Base-by-base conservation (phyloP, 176 grass and related monocot genomes). In the Musa beccarii region DNA sequence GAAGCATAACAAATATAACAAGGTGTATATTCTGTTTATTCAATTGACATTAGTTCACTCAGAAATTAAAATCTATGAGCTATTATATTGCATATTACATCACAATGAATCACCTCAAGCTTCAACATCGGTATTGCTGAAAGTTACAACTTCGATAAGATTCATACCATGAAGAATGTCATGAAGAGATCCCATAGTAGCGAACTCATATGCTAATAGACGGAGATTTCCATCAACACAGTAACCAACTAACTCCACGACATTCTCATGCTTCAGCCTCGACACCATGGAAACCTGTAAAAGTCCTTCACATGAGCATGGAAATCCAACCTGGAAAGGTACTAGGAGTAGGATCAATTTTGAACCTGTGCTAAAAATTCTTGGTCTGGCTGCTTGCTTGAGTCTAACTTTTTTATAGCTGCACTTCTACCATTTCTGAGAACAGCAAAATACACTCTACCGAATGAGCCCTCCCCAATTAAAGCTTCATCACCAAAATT, bases 321-420 rank as follows among this genome's bases (percentile, higher is more conserved):
- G 57, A 57, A 26, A 71, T 74, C 12, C 52, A 76, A 49, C 52
- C 53, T 69, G n/a, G 17, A 3, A 74, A 20, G 56, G 14, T 51
- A 24, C 8, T 25, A 16, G 26, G 34, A 66, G 72, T 34, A 88
- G 66, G n/a, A 43, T 72, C 13, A 54, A 75, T 77, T 78, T 1
- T 75, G 14, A 57, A 95, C 87, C 85, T 95, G 91, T 7, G 85
- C 83, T 49, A 88, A 72, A 70, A 90, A 84, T 82, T 95, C 91
- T 86, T 95, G 88, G 23, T 95, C 91, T n/a, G 91, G 88, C 75
- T 95, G 91, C 83, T 95, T 95, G 68, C 89, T 95, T 15, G 91
- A 84, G 75, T 95, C 87, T 78, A 95, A 75, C 81, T 90, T 95
- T 74, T 95, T 95, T 1, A 90, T 75, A 0, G 91, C 88, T 2